Evolutionary conservation across 495 filamentous ascomycete species (phyloP), one percentile per base, ranked within the genome.

Genomic region (Clavariopsis aquatica): DNA sequence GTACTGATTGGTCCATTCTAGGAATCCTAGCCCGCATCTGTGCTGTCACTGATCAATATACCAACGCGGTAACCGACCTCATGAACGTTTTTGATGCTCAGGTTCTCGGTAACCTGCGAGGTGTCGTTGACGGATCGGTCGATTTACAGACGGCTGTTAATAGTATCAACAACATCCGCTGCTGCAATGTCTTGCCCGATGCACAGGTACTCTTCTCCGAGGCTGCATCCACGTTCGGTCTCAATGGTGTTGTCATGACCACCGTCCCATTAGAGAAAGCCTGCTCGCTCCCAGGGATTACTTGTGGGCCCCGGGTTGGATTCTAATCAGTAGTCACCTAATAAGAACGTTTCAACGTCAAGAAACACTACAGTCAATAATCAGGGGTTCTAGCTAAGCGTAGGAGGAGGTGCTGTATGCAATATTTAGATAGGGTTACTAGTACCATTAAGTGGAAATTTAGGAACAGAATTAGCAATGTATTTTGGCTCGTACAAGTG

Each of bases 131-230:
- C 22, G 45, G 22, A 7, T 5, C 45, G 5, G 15, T 7, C 17
- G 22, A 47, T 47, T 7, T 47, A n/a, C 17, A n/a, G 17, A 47
- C 45, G 45, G 17, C 17, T 7, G 45, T 47, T 17, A 23, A 23
- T 17, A n/a, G 17, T n/a, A 47, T 47, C 22, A 47, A 47, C 22
- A n/a, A 47, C 17, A n/a, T 47, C 19, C 17, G 45, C 17, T 47
- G 45, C 45, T 47, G 45, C 22, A 47, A 47, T 47, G 45, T 47
- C 22, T 23, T 47, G 45, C 45, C 45, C 7, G 45, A 47, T 17
- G 17, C 22, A 23, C 17, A 47, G 17, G 45, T 47, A n/a, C 45
- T 47, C 17, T 47, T n/a, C 17, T 19, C 45, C 7, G 45, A n/a
- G 45, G 45, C 45, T n/a, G 45, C 45, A 23, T n/a, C 45, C 5